Conservation (phyloP, 768 basidiomycete genomes). For the Termitomyces sp. region DNA sequence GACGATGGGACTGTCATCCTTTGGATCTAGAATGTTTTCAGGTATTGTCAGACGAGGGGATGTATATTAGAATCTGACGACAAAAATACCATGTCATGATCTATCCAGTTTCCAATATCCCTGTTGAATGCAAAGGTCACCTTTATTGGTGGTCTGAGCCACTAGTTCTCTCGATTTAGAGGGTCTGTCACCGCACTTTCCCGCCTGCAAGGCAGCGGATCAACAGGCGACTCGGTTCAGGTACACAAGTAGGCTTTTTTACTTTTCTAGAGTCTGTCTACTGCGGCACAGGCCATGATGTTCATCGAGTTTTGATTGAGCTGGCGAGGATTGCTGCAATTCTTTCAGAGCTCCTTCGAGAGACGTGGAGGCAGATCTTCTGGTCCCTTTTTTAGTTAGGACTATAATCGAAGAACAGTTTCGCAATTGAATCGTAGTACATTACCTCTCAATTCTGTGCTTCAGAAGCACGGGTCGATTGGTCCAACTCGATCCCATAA, state of each 20-base stretch:
- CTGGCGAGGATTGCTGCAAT: too few relatives aligned
- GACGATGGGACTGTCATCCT: conserved; percentile 1
- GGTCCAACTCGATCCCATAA: too few relatives aligned
- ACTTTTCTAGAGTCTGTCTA: too few relatives aligned
- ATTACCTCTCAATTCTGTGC: too few relatives aligned
- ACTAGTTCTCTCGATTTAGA: neutral
- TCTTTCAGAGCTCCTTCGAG: neutral
- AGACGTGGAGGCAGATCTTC: neutral
- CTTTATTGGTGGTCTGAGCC: neutral
- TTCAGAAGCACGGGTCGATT: too few relatives aligned
- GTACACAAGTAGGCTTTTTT: neutral
- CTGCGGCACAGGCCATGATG: neutral
- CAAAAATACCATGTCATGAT: neutral
- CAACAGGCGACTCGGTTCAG: neutral
- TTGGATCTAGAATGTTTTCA: conserved; percentile 2
- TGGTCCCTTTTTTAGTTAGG: neutral
- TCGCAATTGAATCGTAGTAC: neutral
- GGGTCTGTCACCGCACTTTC: neutral
- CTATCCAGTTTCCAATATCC: too few relatives aligned
- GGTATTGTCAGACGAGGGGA: conserved; percentile 1
- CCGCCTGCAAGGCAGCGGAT: neutral
- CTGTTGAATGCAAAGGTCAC: too few relatives aligned
- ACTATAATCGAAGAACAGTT: neutral
- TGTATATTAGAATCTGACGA: neutral
- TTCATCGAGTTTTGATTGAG: too few relatives aligned